These are phyloP conservation scores for Tolypocladium ovalisporum DNA, from an alignment of 2,329 filamentous ascomycete genomes.

Conservation along the genomic window DNA sequence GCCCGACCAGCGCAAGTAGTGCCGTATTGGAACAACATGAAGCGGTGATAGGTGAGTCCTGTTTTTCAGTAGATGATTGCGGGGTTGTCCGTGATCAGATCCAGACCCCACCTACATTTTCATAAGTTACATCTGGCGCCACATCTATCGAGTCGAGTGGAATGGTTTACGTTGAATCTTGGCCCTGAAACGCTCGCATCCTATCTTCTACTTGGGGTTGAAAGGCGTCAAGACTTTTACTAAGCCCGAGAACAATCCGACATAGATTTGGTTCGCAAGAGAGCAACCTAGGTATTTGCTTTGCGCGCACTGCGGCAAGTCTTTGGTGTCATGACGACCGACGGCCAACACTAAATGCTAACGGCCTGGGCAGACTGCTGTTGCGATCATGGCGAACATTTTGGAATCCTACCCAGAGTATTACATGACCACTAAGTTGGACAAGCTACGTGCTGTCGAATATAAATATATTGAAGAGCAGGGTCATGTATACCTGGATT, in stretches of 20 bases:
- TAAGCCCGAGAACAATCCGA: too few species aligned
- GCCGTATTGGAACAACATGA: neutral
- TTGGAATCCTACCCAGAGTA: slow-evolving; percentile 21
- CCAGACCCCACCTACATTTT: neutral
- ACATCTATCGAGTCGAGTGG: neutral
- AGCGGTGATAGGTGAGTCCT: neutral
- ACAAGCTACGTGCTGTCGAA: slow-evolving; percentile 12
- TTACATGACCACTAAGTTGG: slow-evolving; percentile 15
- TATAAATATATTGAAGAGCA: slow-evolving; percentile 26
- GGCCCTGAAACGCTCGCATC: neutral
- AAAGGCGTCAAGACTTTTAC: too few species aligned
- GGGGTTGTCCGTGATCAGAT: neutral
- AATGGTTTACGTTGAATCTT: neutral
- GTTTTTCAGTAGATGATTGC: neutral
- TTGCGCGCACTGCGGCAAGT: neutral
- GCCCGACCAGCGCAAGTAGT: neutral
- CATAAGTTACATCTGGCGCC: neutral
- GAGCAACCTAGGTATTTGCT: too few species aligned
- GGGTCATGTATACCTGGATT: slow-evolving; percentile 28
- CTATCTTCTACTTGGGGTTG: neutral
- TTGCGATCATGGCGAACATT: slow-evolving; percentile 1
- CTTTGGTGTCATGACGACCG: neutral
- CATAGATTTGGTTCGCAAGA: too few species aligned
- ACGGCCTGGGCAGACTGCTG: neutral
- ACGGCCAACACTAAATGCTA: neutral